Conservation (phyloP, 1,284 basidiomycete species). For the Rhodotorula sp. region DNA sequence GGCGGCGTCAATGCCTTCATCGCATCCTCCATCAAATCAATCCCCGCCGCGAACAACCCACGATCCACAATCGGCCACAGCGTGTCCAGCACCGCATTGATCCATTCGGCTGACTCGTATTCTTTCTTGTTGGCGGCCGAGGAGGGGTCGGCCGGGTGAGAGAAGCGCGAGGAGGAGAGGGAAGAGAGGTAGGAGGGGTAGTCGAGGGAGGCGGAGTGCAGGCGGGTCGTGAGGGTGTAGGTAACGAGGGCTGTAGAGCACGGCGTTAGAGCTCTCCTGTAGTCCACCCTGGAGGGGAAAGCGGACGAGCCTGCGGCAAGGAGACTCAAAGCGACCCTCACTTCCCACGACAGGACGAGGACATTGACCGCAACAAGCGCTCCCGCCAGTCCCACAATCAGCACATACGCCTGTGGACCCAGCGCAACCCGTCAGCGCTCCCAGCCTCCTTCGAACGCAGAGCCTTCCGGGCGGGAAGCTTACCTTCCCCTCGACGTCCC, state of each 20-base stretch:
- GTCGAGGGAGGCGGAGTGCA: neutral
- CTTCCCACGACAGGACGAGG: conserved; percentile 1
- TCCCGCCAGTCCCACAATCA: no score
- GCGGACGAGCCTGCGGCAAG: neutral
- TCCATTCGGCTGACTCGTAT: conserved; percentile 20
- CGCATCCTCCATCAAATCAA: conserved; percentile 26
- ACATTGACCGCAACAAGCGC: neutral
- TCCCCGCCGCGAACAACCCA: conserved; percentile 9
- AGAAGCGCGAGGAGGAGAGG: neutral
- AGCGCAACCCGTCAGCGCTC: no score
- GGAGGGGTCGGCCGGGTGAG: neutral
- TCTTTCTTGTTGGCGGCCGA: neutral
- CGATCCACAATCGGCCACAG: conserved; percentile 22
- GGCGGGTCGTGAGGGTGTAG: neutral
- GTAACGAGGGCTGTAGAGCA: neutral
- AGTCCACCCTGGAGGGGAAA: neutral
- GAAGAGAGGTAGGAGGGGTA: neutral
- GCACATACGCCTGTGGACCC: no score
- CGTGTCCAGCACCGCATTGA: conserved; percentile 5
- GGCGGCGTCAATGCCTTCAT: conserved; percentile 6
- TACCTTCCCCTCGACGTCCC: no score
- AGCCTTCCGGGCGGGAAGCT: no score
- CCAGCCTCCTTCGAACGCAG: no score
- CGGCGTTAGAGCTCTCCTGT: no score
- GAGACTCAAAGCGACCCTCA: neutral